These are phyloP conservation scores for Pulveroboletus sp. DNA, from an alignment of 768 basidiomycete genomes.

Conservation along the genomic window DNA sequence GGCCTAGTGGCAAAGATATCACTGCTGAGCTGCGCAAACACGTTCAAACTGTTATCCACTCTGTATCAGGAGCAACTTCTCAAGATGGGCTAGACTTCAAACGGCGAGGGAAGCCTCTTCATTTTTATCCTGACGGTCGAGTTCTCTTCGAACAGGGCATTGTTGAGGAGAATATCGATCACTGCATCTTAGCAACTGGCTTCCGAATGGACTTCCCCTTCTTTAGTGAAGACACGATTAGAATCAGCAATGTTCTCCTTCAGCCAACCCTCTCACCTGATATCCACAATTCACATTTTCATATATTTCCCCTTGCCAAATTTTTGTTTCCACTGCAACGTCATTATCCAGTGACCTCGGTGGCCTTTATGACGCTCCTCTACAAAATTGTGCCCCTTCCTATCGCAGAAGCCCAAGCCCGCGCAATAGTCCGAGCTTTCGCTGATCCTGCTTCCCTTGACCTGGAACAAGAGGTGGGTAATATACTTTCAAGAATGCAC, in stretches of 20 bases:
- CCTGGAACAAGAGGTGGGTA: conserved; percentile 41
- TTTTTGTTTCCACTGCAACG: conserved; percentile 63
- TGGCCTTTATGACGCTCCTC: conserved; percentile 66
- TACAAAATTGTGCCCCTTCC: conserved; percentile 68
- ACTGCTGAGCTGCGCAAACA: conserved; percentile 49
- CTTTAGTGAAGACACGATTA: conserved; percentile 37
- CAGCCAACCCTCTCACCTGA: conserved; percentile 46
- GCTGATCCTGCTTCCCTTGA: conserved; percentile 49
- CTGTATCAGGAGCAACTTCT: conserved; percentile 37
- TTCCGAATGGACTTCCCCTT: conserved; percentile 67
- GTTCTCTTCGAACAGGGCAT: conserved; percentile 61
- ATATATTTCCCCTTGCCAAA: conserved; percentile 67
- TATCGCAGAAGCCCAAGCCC: conserved; percentile 73
- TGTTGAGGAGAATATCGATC: conserved; percentile 50
- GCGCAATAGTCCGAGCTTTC: conserved; percentile 55
- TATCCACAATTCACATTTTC: conserved; percentile 60
- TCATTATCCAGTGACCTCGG: conserved; percentile 41
- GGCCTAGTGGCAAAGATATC: conserved; percentile 71
- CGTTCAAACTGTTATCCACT: conserved; percentile 51
- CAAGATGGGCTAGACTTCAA: conserved; percentile 36
- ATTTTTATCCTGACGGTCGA: conserved; percentile 40
- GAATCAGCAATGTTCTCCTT: conserved; percentile 39
- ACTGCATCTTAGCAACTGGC: conserved; percentile 74
- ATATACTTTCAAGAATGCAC: conserved; percentile 48
- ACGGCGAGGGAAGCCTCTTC: conserved; percentile 39